Base-by-base conservation (phyloP, 179 eudicot genomes). In the Spergularia azorica region DNA sequence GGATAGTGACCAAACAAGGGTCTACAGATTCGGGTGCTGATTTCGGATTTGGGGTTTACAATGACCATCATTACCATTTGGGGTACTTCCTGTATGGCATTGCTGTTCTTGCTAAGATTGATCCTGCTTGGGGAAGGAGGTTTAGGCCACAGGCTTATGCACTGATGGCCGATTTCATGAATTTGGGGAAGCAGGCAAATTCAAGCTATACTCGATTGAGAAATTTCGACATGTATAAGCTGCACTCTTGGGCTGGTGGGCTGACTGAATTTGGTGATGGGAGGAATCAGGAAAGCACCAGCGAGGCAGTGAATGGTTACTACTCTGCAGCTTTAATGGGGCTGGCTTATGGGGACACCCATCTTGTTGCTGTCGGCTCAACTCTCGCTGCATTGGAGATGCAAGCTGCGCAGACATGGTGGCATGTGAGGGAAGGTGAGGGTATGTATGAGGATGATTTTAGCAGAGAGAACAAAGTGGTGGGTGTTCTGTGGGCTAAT, bases 191-290 rank as follows among this genome's bases (percentile, higher is more conserved):
- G 73, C 62, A 79, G 8, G 79, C 12, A 15, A 80, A 86, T 75
- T 82, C 90, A 2, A 80, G 46, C 9, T 94, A 87, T 67, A 83
- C 97, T 1, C 83, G 90, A 14, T 74, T 94, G 85, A 88, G 98
- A 67, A 88, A 90, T 73, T 94, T 94, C 14, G 98, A 94, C 67
- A 67, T 89, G 82, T 94, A 92, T 85, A 90, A 90, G 70, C 74
- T 92, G 77, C 98, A 94, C 80, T 94, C 97, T 74, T 94, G 98
- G 98, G 94, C 98, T 48, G 83, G 92, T 55, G 97, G 98, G 61
- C 60, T 94, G 75, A 90, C 90, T 0, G 97, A 92, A 77, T 92
- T 94, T 73, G 86, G 85, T 43, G 94, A 94, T 76, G 98, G 98
- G 50, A 77, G 98, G 63, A 92, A 92, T 61, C 97, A 92, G 70